Evolutionary conservation across 176 grass and related monocot species (phyloP).

Genomic region (Microstegium vimineum): DNA sequence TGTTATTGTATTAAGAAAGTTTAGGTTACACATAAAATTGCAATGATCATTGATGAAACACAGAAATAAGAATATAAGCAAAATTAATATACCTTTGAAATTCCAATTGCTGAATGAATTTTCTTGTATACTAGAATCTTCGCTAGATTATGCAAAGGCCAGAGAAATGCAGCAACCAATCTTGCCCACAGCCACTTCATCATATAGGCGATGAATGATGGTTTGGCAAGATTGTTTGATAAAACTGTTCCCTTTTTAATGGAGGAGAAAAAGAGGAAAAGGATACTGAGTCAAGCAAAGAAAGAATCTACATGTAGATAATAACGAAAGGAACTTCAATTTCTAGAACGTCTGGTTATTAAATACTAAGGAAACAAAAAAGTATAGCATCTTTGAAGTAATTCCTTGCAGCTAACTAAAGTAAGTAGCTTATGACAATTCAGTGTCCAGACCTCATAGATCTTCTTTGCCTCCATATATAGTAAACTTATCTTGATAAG

Average conservation of each 20-base stretch:
- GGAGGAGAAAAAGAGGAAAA: conserved; percentile 7
- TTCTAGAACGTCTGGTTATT: conserved; percentile 5
- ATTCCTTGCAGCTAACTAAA: not conserved
- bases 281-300: conserved; percentile 1
- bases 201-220: conserved; percentile 41
- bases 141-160: conserved; percentile 86
- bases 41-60: conserved; percentile 17
- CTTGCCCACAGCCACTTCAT: conserved; percentile 67
- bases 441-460: conserved; percentile 57
- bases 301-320: conserved; percentile 19
- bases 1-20: no score
- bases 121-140: conserved; percentile 77
- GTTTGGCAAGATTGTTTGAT: conserved; percentile 44
- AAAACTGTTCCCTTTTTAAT: conserved; percentile 68
- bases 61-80: not conserved
- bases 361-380: conserved; percentile 7
- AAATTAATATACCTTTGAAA: conserved; percentile 74
- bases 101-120: conserved; percentile 81
- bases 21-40: no score
- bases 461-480: conserved; percentile 81
- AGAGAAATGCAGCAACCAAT: conserved; percentile 58
- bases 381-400: conserved; percentile 12
- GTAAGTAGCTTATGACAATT: not conserved
- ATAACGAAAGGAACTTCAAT: not conserved
- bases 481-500: conserved; percentile 88